Evolutionary conservation across 371 early-diverging fungal genomes (phyloP), one percentile per base, ranked within the genome.

Genomic region (Saksenaea vasiformis): DNA sequence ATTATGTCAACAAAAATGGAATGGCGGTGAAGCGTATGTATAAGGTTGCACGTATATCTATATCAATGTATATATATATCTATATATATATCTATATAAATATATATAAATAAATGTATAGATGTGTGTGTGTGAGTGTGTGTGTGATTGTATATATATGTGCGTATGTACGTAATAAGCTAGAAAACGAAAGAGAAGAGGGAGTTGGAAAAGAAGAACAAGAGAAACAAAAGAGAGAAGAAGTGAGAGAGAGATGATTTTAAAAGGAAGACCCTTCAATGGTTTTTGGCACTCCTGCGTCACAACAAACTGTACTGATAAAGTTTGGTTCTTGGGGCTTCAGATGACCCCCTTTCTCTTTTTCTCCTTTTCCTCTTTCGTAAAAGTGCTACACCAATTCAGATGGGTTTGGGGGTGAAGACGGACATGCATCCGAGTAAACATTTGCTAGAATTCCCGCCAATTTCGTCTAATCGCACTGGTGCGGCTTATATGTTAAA

Each of bases 21-120:
- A 54, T 35, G 47, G 51, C 2, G 7, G 31, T 4, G 56, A 15
- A 58, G 39, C 44, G 61, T 54, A 24, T 57, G 31, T 39, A 56
- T 53, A 47, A 28, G 38, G 58, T 22, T 56, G 64, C 66, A 71
- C 69, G 62, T 65, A 64, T 73, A 31, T 31, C 31, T 31, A 31
- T 31, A 31, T 31, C 31, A 31, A 31, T 31, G 31, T 31, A 31
- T 31, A 31, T 31, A 31, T 31, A 31, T 31, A 31, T 31, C 2
- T 31, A 7, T 26, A 27, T 44, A 15, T 43, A 26, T 17, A 53
- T 31, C 2, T 31, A 7, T 31, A 31, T 31, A 31, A 31, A 31
- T 31, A 31, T 31, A 7, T 31, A 31, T 31, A 31, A 31, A 31
- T 31, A 31, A 31, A 31, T 31, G 31, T 2, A 31, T 31, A 31